Conservation (phyloP, 371 early-diverging fungal genomes). For the Basidiobolus meristosporus region DNA sequence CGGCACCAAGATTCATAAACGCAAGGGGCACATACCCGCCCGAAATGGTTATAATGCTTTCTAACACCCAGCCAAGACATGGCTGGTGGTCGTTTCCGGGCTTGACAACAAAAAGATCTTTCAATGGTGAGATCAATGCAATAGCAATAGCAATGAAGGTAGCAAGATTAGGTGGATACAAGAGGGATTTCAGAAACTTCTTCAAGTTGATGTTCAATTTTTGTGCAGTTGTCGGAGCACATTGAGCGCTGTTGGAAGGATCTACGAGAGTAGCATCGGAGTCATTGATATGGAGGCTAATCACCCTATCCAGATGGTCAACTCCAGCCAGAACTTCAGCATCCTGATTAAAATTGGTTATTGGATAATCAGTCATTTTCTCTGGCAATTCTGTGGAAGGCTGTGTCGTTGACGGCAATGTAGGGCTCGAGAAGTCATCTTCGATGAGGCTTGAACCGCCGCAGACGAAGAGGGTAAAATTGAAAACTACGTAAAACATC, state of each 20-base stretch:
- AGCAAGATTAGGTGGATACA: conserved; percentile 14
- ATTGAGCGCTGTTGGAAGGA: too few relatives aligned
- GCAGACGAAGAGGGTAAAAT: conserved; percentile 12
- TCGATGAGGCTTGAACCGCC: conserved; percentile 8
- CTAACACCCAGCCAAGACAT: conserved; percentile 18
- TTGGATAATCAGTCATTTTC: too few relatives aligned
- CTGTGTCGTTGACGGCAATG: too few relatives aligned
- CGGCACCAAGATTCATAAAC: conserved; percentile 24
- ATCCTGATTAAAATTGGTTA: too few relatives aligned
- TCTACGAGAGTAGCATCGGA: too few relatives aligned
- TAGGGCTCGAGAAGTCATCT: too few relatives aligned
- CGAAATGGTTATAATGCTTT: conserved; percentile 17
- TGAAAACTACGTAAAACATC: conserved; percentile 13
- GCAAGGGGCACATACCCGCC: conserved; percentile 23
- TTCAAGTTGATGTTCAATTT: too few relatives aligned
- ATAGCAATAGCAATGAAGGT: conserved; percentile 17
- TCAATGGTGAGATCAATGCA: conserved; percentile 12
- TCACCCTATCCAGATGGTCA: too few relatives aligned
- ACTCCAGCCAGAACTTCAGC: too few relatives aligned
- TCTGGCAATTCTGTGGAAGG: too few relatives aligned
- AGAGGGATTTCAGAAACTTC: conserved; percentile 7
- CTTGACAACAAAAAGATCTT: conserved; percentile 12
- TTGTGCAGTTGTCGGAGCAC: too few relatives aligned
- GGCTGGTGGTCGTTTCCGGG: conserved; percentile 10
- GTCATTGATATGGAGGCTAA: too few relatives aligned